phyloP scores from a whole-genome alignment of 2,329 filamentous ascomycete species.

The Bipolaris oryzae region DNA sequence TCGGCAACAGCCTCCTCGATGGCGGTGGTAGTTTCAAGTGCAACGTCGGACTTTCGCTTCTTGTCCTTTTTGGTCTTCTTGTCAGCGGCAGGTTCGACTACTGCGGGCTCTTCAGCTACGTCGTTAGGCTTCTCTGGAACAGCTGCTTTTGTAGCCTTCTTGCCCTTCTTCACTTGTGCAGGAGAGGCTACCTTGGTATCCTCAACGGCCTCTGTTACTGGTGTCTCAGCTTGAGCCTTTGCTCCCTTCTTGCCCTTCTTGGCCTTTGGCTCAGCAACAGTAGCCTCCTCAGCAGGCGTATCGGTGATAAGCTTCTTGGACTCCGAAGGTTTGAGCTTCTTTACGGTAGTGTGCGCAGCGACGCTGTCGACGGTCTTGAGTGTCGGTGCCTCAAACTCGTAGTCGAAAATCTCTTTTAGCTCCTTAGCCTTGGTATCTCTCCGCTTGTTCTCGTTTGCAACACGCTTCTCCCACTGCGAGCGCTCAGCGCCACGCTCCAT shows the following conservation, averaged over 20 bases:
- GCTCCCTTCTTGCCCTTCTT: conserved; percentile 41
- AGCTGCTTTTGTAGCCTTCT: conserved; percentile 28
- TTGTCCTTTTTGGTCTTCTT: conserved; percentile 21
- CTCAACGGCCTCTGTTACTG: conserved; percentile 12
- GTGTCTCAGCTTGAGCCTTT: conserved; percentile 14
- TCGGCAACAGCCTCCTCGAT: conserved; percentile 16
- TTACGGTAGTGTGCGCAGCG: conserved; percentile 31
- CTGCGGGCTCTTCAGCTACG: conserved; percentile 18
- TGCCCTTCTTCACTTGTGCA: conserved; percentile 33
- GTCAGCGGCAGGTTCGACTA: conserved; percentile 4
- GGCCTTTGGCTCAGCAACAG: conserved; percentile 29
- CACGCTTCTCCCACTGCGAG: conserved; percentile 77
- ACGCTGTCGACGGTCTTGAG: conserved; percentile 66
- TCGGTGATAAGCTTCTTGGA: conserved; percentile 37
- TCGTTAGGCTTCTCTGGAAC: conserved; percentile 17
- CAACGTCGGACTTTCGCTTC: conserved; percentile 30
- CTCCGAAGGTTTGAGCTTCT: conserved; percentile 31
- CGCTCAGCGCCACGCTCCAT: conserved; percentile 76
- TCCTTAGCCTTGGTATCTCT: conserved; percentile 72
- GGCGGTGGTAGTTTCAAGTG: conserved; percentile 16
- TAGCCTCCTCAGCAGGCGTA: conserved; percentile 27
- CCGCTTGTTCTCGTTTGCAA: conserved; percentile 73
- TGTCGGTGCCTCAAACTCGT: conserved; percentile 77
- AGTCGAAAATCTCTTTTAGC: conserved; percentile 79
- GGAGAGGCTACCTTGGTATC: conserved; percentile 14